phyloP scores from a whole-genome alignment of 371 early-diverging fungal genomes.

The Mucor lusitanicus region DNA sequence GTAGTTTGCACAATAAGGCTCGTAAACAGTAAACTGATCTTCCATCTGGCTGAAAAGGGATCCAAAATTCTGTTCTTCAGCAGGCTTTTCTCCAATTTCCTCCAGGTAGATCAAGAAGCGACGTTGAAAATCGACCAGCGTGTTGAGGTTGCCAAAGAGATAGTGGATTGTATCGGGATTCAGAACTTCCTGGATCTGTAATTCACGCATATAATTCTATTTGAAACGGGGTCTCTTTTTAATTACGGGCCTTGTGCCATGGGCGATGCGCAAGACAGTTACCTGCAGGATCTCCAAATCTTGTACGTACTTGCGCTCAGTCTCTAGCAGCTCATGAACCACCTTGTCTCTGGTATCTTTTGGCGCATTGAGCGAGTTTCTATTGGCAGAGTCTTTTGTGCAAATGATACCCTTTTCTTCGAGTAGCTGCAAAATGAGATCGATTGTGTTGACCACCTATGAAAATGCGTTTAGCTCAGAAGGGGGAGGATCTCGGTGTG shows the following conservation, averaged over 20 bases:
- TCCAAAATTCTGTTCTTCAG: conserved; percentile 89
- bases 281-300: conserved; percentile 88
- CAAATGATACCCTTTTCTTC: conserved; percentile 69
- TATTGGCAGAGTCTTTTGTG: conserved; percentile 50
- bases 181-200: conserved; percentile 61
- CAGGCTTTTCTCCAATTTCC: conserved; percentile 70
- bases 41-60: conserved; percentile 77
- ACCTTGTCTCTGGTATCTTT: conserved; percentile 85
- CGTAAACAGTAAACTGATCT: conserved; percentile 90
- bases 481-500: no score
- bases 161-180: conserved; percentile 76
- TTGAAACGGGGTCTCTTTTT: not conserved
- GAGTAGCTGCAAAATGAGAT: conserved; percentile 67
- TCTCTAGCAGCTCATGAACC: conserved; percentile 88
- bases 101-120: conserved; percentile 92
- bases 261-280: not conserved
- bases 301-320: conserved; percentile 92
- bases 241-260: not conserved
- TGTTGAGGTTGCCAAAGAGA: conserved; percentile 91
- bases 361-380: conserved; percentile 65
- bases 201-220: conserved; percentile 62
- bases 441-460: conserved; percentile 69
- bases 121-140: conserved; percentile 94
- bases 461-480: not conserved
- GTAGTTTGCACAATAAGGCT: conserved; percentile 94